Evolutionary conservation across 2,329 filamentous ascomycete genomes (phyloP).

Genomic region (Laburnicola sp.): DNA sequence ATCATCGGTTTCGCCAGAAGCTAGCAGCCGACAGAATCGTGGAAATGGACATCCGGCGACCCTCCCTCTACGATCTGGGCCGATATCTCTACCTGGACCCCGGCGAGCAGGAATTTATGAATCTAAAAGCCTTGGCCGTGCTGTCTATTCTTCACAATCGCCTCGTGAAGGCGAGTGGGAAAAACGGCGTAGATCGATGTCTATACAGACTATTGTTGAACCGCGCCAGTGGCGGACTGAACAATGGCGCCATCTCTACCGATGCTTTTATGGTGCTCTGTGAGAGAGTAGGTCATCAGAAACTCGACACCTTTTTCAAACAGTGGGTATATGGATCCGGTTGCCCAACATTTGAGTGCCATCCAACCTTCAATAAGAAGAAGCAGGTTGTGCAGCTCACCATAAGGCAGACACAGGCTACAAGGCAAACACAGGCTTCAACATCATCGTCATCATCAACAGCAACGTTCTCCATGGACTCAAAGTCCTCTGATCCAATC

Average conservation of each 20-base stretch:
- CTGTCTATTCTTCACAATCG: slow-evolving; percentile 92
- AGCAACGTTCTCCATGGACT: too few relatives aligned
- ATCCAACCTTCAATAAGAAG: slow-evolving; percentile 96
- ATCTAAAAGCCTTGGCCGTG: slow-evolving; percentile 85
- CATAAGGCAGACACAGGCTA: slow-evolving; percentile 65
- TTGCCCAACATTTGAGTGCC: slow-evolving; percentile 83
- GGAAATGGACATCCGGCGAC: slow-evolving; percentile 77
- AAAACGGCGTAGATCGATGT: slow-evolving; percentile 80
- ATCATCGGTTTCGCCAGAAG: slow-evolving; percentile 90
- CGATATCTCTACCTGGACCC: slow-evolving; percentile 75
- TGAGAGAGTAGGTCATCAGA: slow-evolving; percentile 84
- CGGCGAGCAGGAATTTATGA: slow-evolving; percentile 88
- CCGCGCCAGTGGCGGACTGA: slow-evolving; percentile 78
- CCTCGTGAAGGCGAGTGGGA: slow-evolving; percentile 83
- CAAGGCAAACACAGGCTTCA: too few relatives aligned
- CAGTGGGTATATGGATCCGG: slow-evolving; percentile 91
- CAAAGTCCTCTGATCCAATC: too few relatives aligned
- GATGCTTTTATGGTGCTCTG: slow-evolving; percentile 80
- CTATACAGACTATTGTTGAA: slow-evolving; percentile 84
- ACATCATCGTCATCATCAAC: too few relatives aligned
- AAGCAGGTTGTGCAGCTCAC: slow-evolving; percentile 91
- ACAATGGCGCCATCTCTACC: slow-evolving; percentile 69
- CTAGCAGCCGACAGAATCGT: slow-evolving; percentile 78
- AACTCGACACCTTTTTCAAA: slow-evolving; percentile 86
- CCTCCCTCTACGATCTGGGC: slow-evolving; percentile 80